Base-by-base conservation (phyloP, 164 flowering plant genomes). In the Kingdonia uniflora region DNA sequence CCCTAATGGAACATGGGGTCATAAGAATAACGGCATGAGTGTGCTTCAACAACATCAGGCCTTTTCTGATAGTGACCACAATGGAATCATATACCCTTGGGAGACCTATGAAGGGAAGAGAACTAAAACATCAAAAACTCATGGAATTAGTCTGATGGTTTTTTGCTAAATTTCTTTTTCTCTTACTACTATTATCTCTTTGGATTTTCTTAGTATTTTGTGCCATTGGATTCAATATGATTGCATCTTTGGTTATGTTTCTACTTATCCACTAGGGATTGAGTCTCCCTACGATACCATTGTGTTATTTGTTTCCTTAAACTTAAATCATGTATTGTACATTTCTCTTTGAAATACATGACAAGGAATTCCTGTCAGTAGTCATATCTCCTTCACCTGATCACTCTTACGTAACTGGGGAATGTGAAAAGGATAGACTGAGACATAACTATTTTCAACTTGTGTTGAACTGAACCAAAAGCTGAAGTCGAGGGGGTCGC, bases 51-150 rank as follows among this genome's bases (percentile, higher is more conserved):
- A 86, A 44, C 97, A 89, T 58, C 78, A 57, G 0, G 75, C 95
- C 19, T 89, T 89, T 65, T 89, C 86, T 54, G 94, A 86, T 55
- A 71, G 45, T 21, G 78, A 89, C 21, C 74, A 73, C 14, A 66
- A 89, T 62, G 97, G 97, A 3, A 78, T 89, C 43, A 48, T 89
- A 17, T 89, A 89, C 62, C 97, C 97, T 6, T 86, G 90, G 95
- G 97, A 89, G 58, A 89, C 95, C 38, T 86, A 76, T 38, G 17
- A 71, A 20, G 96, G 96, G 82, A 68, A 23, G 29, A 2, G 44
- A 39, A 38, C 40, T 14, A 2, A 5, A 43, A 14, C n/a, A n/a
- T n/a, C n/a, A n/a, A n/a, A n/a, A n/a, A n/a, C n/a, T 42, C 14
- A 29, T 29, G 15, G 40, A 41, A 4, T 14, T 41, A 14, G 44